Conservation (phyloP, 2,329 filamentous ascomycete genomes). For the Cladophialophora immunda region DNA sequence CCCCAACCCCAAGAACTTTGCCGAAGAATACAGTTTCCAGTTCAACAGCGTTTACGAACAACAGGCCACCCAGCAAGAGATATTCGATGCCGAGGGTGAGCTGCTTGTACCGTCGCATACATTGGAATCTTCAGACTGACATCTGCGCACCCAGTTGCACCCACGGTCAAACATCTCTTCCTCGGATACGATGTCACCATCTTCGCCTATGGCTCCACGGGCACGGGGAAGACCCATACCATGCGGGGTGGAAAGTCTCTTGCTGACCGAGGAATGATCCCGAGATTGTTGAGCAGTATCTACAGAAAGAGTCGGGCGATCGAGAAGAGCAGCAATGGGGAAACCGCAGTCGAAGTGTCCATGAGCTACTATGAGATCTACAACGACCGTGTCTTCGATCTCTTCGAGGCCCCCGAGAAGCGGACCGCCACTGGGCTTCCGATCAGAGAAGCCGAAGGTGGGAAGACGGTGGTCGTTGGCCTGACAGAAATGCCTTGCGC, state of each 20-base stretch:
- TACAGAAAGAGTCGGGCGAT: constrained; percentile 88
- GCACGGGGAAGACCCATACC: constrained; percentile 93
- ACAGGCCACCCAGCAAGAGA: constrained; percentile 78
- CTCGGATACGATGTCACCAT: constrained; percentile 86
- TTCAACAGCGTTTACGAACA: constrained; percentile 94
- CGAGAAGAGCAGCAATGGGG: constrained; percentile 76
- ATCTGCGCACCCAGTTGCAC: constrained; percentile 70
- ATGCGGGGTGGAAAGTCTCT: constrained; percentile 92
- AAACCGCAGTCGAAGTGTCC: constrained; percentile 75
- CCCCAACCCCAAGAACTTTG: constrained; percentile 90
- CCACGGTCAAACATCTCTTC: constrained; percentile 91
- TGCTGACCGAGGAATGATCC: constrained; percentile 86
- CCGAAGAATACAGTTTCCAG: constrained; percentile 90
- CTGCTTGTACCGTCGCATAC: background rate
- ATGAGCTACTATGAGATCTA: constrained; percentile 97
- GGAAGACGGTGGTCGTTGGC: constrained; percentile 86
- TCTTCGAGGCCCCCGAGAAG: constrained; percentile 88
- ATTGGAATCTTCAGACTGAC: constrained; percentile 8
- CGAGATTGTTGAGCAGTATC: constrained; percentile 81
- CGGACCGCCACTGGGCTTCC: constrained; percentile 81
- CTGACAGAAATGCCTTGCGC: constrained; percentile 83
- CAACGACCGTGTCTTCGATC: constrained; percentile 92
- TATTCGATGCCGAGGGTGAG: constrained; percentile 87
- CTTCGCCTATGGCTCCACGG: constrained; percentile 92
- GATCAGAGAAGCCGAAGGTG: constrained; percentile 78